phyloP scores from a whole-genome alignment of 2,329 filamentous ascomycete species.

The Aspergillus pseudonomiae region DNA sequence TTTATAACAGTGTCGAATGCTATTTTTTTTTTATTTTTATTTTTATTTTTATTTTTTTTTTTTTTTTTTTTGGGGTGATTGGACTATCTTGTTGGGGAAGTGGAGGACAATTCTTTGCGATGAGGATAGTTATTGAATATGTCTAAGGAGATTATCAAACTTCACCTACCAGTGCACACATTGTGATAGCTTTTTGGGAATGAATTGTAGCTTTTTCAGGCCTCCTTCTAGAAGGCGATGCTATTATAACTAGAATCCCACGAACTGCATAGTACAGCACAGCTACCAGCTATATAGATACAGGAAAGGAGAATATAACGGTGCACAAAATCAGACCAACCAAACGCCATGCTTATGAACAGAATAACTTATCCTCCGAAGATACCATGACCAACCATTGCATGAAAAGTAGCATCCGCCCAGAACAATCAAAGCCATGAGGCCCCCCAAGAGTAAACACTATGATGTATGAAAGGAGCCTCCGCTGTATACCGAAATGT shows the following conservation, averaged over 20 bases:
- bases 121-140: neutral
- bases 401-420: neutral
- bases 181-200: neutral
- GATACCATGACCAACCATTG: neutral
- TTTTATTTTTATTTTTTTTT: too few relatives aligned
- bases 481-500: constrained; percentile 8
- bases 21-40: too few relatives aligned
- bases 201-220: neutral
- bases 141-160: neutral
- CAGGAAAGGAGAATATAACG: constrained; percentile 1
- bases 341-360: constrained; percentile 3
- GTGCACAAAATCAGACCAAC: neutral
- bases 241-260: neutral
- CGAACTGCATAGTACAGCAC: neutral
- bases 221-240: neutral
- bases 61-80: too few relatives aligned
- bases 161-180: neutral
- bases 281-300: constrained; percentile 11
- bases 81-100: too few relatives aligned
- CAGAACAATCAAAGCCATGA: neutral
- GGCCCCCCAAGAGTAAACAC: constrained; percentile 1
- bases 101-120: neutral
- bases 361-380: neutral
- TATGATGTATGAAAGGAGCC: constrained; percentile 3
- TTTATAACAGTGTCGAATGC: too few relatives aligned